phyloP scores from a whole-genome alignment of 805 yeast genomes.

The Metschnikowia santaceciliae region DNA sequence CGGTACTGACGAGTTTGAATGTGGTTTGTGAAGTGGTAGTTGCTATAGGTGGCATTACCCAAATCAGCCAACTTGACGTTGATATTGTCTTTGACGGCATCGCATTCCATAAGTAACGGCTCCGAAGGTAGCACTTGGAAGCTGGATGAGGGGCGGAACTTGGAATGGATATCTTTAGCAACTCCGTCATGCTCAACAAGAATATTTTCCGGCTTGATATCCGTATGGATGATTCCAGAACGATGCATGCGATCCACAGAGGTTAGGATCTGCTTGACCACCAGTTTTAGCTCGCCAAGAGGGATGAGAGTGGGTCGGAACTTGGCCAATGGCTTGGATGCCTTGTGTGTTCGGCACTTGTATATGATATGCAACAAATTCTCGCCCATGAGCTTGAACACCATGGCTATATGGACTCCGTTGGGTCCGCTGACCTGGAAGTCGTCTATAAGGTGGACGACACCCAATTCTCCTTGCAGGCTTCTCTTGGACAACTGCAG shows the following conservation, averaged over 20 bases:
- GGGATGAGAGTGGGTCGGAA: slow-evolving; percentile 42
- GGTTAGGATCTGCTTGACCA: slow-evolving; percentile 70
- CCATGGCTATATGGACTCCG: slow-evolving; percentile 95
- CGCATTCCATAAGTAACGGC: slow-evolving; percentile 9
- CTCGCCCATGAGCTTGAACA: slow-evolving; percentile 95
- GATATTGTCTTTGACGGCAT: slow-evolving; percentile 7
- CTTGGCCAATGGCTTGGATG: neutral
- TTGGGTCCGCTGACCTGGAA: slow-evolving; percentile 86
- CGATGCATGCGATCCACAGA: slow-evolving; percentile 72
- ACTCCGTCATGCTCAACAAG: slow-evolving; percentile 9
- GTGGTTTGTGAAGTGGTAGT: slow-evolving; percentile 79
- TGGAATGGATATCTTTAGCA: neutral
- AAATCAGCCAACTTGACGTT: slow-evolving; percentile 82
- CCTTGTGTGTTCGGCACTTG: slow-evolving; percentile 55
- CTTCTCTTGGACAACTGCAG: neutral
- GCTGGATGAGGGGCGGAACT: neutral
- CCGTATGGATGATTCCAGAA: slow-evolving; percentile 74
- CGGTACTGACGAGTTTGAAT: slow-evolving; percentile 92
- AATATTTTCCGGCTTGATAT: slow-evolving; percentile 67
- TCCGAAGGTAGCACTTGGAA: slow-evolving; percentile 17
- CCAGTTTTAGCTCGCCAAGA: slow-evolving; percentile 67
- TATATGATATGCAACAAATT: slow-evolving; percentile 81
- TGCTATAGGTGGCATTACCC: slow-evolving; percentile 85
- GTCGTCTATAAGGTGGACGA: slow-evolving; percentile 76
- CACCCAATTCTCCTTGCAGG: slow-evolving; percentile 36